phyloP scores from a whole-genome alignment of 2,329 filamentous ascomycete species.

The Leptographium lundbergii region DNA sequence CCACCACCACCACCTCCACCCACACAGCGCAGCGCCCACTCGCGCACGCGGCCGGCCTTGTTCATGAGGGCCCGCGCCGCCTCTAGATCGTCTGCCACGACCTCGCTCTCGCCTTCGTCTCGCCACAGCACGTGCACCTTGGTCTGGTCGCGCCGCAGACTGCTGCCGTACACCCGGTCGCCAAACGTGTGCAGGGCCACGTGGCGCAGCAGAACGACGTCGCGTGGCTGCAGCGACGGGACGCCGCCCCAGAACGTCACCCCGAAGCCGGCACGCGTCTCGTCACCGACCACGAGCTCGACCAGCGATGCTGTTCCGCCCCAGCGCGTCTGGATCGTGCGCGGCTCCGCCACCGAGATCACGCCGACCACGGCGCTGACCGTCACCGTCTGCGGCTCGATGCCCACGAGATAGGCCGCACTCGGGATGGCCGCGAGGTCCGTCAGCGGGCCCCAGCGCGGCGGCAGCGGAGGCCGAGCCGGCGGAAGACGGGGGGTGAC shows the following conservation, averaged over 20 bases:
- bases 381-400: conserved; percentile 69
- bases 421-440: conserved; percentile 59
- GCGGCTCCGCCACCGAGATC: conserved; percentile 55
- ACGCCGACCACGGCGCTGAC: conserved; percentile 72
- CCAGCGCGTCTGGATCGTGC: conserved; percentile 55
- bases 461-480: conserved; percentile 10
- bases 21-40: conserved; percentile 67
- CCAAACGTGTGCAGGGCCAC: conserved; percentile 67
- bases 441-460: conserved; percentile 31
- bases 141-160: conserved; percentile 58
- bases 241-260: conserved; percentile 1
- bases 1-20: conserved; percentile 1
- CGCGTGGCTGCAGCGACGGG: conserved; percentile 45
- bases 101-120: conserved; percentile 19
- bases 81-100: background rate
- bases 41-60: conserved; percentile 55
- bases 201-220: conserved; percentile 69
- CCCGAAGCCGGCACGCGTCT: conserved; percentile 53
- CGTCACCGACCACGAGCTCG: conserved; percentile 73
- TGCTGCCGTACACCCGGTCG: conserved; percentile 73
- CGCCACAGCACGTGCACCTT: conserved; percentile 55
- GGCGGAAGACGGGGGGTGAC: background rate
- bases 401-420: conserved; percentile 49
- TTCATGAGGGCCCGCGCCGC: conserved; percentile 35
- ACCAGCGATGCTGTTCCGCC: conserved; percentile 51